Evolutionary conservation across 2,329 filamentous ascomycete genomes (phyloP), one percentile per base, ranked within the genome.

Genomic region (Aspergillus sp.): DNA sequence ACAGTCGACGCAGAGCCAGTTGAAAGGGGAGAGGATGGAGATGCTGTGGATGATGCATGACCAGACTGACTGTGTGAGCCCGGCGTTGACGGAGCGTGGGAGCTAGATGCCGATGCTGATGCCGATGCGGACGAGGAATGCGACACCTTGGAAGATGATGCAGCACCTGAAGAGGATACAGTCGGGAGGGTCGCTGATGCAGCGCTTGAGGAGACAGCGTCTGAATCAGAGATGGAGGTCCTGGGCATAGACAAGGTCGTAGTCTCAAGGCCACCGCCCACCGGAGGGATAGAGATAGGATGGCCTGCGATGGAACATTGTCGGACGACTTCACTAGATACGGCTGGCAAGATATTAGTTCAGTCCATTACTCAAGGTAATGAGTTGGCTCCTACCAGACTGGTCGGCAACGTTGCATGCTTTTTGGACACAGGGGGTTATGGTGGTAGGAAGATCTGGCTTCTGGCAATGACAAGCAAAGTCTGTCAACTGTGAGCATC

Each of bases 381-480:
- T 3, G 1, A 5, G 8, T 8, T n/a, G 27, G 4, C 25, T 68
- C 72, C 8, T 70, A 78, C 76, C 63, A 41, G 69, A 68, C 64
- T 79, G 76, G 62, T 81, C 79, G 0, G 66, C 61, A 17, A 70
- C 42, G 6, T 64, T 64, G 71, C 81, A 83, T 19, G 74, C 73
- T 38, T 71, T 68, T 68, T 81, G 56, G 27, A 83, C 80, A 61
- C 81, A 83, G 47, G 81, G 81, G 59, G 76, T 76, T 60, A 83
- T 75, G 48, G 69, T 58, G 47, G 64, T 57, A 50, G 81, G 68
- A 48, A 83, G 75, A 38, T 73, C 68, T 44, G 79, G 71, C 70
- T 81, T 78, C 68, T 77, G 68, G 73, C 81, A 82, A 71, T 82
- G 80, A 70, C 80, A 82, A 38, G 75, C 75, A 68, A 83, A 83